A percentile compares a stretch with the other conserved stretches of the same genome.
Evolutionary conservation across 345 rosid genomes (phyloP).

Genomic region (Clarkia xantiana): DNA sequence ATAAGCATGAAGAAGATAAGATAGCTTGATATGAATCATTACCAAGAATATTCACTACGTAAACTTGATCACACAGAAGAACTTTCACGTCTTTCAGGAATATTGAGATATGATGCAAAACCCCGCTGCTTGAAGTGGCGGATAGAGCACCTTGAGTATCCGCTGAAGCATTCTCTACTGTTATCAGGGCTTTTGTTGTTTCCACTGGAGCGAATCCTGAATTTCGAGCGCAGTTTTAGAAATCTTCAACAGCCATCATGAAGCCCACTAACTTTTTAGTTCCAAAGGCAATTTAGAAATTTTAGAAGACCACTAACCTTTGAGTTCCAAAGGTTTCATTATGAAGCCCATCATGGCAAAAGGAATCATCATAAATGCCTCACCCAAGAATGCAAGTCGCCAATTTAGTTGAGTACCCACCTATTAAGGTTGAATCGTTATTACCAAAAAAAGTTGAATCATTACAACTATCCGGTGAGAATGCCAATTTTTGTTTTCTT

Average conservation of each 20-base stretch:
- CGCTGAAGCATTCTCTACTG: conserved; percentile 15
- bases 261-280: no score
- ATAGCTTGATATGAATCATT: conserved; percentile 4
- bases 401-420: conserved; percentile 58
- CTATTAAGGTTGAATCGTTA: conserved; percentile 26
- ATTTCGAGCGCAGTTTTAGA: conserved; percentile 15
- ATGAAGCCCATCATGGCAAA: conserved; percentile 62
- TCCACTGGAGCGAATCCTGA: conserved; percentile 61
- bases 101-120: conserved; percentile 32
- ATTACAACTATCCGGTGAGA: conserved; percentile 5
- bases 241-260: neutral
- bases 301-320: conserved; percentile 32
- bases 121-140: neutral
- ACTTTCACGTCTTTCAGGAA: conserved; percentile 44
- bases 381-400: conserved; percentile 89
- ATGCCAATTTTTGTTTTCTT: no score
- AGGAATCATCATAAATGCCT: conserved; percentile 86
- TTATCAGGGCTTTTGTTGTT: conserved; percentile 19
- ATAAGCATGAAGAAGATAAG: neutral
- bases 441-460: no score
- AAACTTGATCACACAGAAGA: conserved; percentile 56
- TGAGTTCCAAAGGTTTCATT: conserved; percentile 76
- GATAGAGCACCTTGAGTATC: conserved; percentile 32
- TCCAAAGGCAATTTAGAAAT: no score
- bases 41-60: conserved; percentile 69